phyloP scores from a whole-genome alignment of 176 grass and related monocot species.

The Alloteropsis semialata region DNA sequence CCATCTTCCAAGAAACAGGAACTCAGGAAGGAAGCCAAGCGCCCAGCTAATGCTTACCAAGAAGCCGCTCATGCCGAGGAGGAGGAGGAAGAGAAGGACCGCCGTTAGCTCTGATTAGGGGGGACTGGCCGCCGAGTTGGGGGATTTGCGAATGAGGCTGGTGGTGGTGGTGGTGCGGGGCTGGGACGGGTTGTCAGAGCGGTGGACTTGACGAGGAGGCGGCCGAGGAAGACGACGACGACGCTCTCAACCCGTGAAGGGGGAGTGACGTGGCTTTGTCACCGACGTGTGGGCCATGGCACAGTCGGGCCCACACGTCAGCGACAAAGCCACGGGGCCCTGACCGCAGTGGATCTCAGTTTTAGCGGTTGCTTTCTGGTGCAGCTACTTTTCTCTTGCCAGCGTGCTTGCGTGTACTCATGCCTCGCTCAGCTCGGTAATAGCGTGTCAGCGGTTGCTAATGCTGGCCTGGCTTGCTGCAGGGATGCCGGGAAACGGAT shows the following conservation, averaged over 20 bases:
- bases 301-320: no score
- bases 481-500: background rate
- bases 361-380: constrained; percentile 17
- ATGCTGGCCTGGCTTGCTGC: background rate
- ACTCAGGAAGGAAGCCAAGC: background rate
- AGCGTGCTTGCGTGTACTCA: constrained; percentile 16
- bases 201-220: background rate
- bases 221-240: constrained; percentile 1
- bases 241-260: background rate
- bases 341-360: no score
- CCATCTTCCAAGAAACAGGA: constrained; percentile 11
- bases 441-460: background rate
- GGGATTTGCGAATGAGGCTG: background rate
- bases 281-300: no score
- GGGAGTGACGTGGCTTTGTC: background rate
- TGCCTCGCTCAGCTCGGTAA: background rate
- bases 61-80: constrained; percentile 49
- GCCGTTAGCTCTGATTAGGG: background rate
- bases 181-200: background rate
- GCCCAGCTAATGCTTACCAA: constrained; percentile 28
- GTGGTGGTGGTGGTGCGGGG: background rate
- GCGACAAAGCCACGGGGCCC: no score
- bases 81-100: background rate
- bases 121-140: background rate
- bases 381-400: background rate